Base-by-base conservation (phyloP, 2,329 filamentous ascomycete genomes). In the Fusarium sp. region DNA sequence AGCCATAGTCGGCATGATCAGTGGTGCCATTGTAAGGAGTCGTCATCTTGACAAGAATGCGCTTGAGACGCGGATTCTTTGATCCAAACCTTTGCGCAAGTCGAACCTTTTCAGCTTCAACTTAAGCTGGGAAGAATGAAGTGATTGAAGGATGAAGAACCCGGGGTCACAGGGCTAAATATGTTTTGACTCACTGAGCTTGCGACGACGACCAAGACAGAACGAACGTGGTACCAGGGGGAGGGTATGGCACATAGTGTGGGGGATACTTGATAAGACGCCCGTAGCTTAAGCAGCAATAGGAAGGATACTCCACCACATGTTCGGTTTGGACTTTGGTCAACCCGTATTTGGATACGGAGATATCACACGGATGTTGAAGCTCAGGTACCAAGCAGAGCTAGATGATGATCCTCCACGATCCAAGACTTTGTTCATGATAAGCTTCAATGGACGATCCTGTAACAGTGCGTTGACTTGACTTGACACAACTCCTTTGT, bases 11-110 rank as follows among this genome's bases (percentile, higher is more conserved):
- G 77, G 87, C 86, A 71, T 78, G 77, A 65, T 81, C 86, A 35
- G 76, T 76, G 59, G 84, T 87, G 78, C 87, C 88, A 77, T 86
- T 87, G 81, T 88, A 90, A 45, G 77, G 74, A 63, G 78, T 78
- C 50, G 81, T 64, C 76, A 81, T 80, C 67, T 39, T 75, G 72
- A 68, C 38, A 50, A 39, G 45, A 57, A 35, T 54, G 60, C 54
- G 63, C 42, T 57, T 39, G 31, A 41, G 49, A 68, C 61, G 65
- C 68, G 71, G 59, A 36, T 65, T 61, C 50, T 59, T 62, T 14
- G 49, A 63, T 66, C 47, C 52, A 58, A 58, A 46, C 42, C 52
- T 65, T 50, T 52, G 57, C 39, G 44, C 41, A 59, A 63, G 50
- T 57, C 38, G 62, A 63, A 46, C 56, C 33, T 27, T 36, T 49